These are phyloP conservation scores for Jimgerdemannia flammicorona DNA, from an alignment of 192 early-diverging fungal species.

Conservation along the genomic window DNA sequence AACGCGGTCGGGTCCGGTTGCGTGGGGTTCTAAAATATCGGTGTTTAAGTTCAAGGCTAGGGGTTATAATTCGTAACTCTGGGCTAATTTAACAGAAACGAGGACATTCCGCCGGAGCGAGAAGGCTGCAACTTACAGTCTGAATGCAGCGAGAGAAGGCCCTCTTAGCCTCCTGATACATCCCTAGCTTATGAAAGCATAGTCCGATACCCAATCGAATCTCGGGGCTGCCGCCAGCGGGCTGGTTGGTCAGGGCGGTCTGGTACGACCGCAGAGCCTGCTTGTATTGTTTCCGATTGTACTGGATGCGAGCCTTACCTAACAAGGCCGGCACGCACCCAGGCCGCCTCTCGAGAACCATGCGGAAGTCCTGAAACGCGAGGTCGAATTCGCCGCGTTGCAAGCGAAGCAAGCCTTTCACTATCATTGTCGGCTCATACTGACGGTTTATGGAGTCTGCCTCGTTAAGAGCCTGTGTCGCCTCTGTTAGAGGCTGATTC, in stretches of 20 bases:
- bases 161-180: slow-evolving; percentile 58
- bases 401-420: slow-evolving; percentile 64
- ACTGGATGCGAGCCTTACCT: slow-evolving; percentile 62
- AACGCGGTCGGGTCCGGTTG: slow-evolving; percentile 61
- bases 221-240: slow-evolving; percentile 53
- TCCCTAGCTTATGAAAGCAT: slow-evolving; percentile 75
- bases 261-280: slow-evolving; percentile 76
- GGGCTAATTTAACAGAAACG: no score
- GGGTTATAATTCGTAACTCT: no score
- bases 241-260: slow-evolving; percentile 52
- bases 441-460: slow-evolving; percentile 69
- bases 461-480: slow-evolving; percentile 71
- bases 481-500: slow-evolving; percentile 58
- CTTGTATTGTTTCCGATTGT: slow-evolving; percentile 56
- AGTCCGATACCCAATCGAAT: slow-evolving; percentile 85
- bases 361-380: slow-evolving; percentile 46
- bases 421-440: slow-evolving; percentile 68
- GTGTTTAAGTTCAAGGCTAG: not conserved
- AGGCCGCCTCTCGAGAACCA: slow-evolving; percentile 42
- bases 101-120: no score
- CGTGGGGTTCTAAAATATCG: slow-evolving; percentile 37
- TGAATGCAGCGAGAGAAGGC: slow-evolving; percentile 45
- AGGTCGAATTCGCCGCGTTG: slow-evolving; percentile 50
- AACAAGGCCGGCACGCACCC: slow-evolving; percentile 57
- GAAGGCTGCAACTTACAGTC: not conserved